These are phyloP conservation scores for Aureobasidium sp. DNA, from an alignment of 2,329 filamentous ascomycete species.

Conservation along the genomic window DNA sequence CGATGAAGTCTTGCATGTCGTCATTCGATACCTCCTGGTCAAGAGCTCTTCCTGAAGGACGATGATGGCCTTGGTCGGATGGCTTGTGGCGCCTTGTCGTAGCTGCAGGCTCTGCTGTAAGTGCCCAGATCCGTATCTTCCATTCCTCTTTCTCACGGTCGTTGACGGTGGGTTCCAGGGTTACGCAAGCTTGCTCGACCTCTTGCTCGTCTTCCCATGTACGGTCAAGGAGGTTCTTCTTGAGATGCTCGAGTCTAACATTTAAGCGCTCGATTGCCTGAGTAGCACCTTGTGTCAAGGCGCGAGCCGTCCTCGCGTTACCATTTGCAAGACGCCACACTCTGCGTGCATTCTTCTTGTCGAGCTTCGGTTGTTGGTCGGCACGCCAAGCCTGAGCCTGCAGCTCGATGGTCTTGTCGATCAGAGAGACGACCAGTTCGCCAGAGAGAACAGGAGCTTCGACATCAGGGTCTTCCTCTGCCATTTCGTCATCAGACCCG, in stretches of 20 bases:
- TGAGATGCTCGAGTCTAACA: conserved; percentile 47
- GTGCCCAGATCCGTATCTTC: conserved; percentile 34
- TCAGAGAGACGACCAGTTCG: conserved; percentile 23
- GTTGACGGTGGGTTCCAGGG: conserved; percentile 56
- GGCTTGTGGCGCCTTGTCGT: not conserved
- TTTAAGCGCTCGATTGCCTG: conserved; percentile 37
- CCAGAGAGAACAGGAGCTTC: not conserved
- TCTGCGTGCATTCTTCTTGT: conserved; percentile 48
- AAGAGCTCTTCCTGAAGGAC: not conserved
- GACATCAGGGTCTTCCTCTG: not conserved
- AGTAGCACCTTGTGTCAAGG: conserved; percentile 36
- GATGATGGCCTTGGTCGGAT: not conserved
- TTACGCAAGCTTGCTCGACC: conserved; percentile 47
- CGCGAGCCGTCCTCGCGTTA: conserved; percentile 28
- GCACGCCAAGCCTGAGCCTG: conserved; percentile 49
- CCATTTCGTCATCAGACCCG: conserved; percentile 33
- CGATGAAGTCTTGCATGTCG: conserved; percentile 10
- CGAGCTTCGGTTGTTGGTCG: conserved; percentile 47
- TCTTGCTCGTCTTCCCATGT: conserved; percentile 46
- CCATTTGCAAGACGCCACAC: conserved; percentile 53
- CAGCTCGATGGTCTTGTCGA: conserved; percentile 46
- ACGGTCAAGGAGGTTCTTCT: conserved; percentile 42
- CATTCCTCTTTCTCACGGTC: conserved; percentile 47
- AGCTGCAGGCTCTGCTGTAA: conserved; percentile 21
- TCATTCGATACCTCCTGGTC: not conserved